A percentile compares a stretch with the other conserved stretches of the same genome.
Evolutionary conservation across 2,329 filamentous ascomycete genomes (phyloP).

Genomic region (Alternaria hordeiaustralica): DNA sequence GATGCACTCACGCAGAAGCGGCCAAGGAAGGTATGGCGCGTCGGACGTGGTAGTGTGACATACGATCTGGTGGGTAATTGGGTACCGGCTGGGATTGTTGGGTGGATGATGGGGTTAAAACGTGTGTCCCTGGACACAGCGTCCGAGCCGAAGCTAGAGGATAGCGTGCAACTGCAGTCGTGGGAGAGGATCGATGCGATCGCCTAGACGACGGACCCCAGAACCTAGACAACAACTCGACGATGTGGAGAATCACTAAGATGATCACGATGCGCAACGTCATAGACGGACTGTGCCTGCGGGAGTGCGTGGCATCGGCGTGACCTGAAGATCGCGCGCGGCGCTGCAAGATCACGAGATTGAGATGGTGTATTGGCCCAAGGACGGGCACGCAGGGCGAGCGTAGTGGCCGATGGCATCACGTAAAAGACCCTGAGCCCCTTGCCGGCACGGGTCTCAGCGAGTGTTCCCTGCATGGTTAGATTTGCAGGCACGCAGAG

Average conservation of each 20-base stretch:
- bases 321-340: not conserved
- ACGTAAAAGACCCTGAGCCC: not conserved
- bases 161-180: constrained; percentile 50
- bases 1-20: constrained; percentile 77
- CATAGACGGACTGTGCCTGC: constrained; percentile 11
- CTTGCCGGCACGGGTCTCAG: not conserved
- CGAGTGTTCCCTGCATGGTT: constrained; percentile 4
- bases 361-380: not conserved
- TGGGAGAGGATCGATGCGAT: constrained; percentile 54
- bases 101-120: constrained; percentile 89
- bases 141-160: constrained; percentile 47
- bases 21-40: constrained; percentile 70
- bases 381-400: not conserved
- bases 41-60: constrained; percentile 82
- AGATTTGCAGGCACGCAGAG: not conserved
- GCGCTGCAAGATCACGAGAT: not conserved
- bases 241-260: not conserved
- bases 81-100: constrained; percentile 78
- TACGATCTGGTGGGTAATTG: constrained; percentile 87
- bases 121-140: constrained; percentile 54
- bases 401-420: not conserved
- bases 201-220: constrained; percentile 6
- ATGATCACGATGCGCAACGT: constrained; percentile 4
- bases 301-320: constrained; percentile 4
- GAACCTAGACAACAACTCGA: not conserved